A percentile compares a stretch with the other conserved stretches of the same genome.
Evolutionary conservation across 1,139 yeast genomes (phyloP).

Genomic region (Magnusiomyces paraingens): DNA sequence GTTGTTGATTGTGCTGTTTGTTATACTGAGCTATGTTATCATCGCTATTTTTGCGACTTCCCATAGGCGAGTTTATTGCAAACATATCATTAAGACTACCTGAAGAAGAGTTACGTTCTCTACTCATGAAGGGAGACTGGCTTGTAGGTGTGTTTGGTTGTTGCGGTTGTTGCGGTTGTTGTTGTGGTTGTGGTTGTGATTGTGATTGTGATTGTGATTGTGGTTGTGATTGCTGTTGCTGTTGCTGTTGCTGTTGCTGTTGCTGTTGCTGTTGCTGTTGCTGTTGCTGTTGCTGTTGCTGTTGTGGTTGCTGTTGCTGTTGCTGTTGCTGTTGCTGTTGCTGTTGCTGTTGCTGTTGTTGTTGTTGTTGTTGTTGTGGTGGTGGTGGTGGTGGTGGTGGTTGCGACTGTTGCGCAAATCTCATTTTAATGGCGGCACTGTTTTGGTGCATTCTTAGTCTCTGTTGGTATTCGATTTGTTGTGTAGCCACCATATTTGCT

Average conservation of each 20-base stretch:
- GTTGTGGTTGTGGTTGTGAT: slow-evolving; percentile 10
- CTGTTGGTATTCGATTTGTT: background rate
- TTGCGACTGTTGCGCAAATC: background rate
- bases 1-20: slow-evolving; percentile 1
- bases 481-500: background rate
- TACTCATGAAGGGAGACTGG: background rate
- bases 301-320: slow-evolving; percentile 11
- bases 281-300: slow-evolving; percentile 14
- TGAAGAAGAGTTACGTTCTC: background rate
- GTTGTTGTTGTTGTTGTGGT: slow-evolving; percentile 15
- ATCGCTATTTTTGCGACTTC: background rate
- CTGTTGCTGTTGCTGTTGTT: slow-evolving; percentile 18
- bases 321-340: slow-evolving; percentile 18
- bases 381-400: background rate
- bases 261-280: slow-evolving; percentile 15
- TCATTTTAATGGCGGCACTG: background rate
- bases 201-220: slow-evolving; percentile 15
- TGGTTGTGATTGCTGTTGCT: slow-evolving; percentile 14
- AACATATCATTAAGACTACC: slow-evolving; percentile 1
- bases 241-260: slow-evolving; percentile 11
- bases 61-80: slow-evolving; percentile 1
- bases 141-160: slow-evolving; percentile 5
- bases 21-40: background rate
- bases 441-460: background rate
- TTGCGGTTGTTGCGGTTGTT: slow-evolving; percentile 15